Evolutionary conservation across 441 rosid species (phyloP), one percentile per base, ranked within the genome.

Genomic region (Populus hybrid): DNA sequence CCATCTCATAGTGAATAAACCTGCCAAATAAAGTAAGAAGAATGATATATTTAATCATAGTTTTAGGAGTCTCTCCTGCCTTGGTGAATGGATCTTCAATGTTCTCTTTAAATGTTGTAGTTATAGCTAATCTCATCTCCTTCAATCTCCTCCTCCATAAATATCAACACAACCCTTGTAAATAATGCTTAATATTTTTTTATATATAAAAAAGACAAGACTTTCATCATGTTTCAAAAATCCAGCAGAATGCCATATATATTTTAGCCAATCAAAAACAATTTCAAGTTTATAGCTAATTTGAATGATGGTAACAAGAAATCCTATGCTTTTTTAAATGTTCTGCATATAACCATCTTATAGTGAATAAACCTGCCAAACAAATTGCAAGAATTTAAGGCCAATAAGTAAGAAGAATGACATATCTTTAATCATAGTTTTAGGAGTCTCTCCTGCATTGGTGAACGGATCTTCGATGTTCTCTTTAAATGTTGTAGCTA

Each of bases 261-360:
- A 95, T 98, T 86, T 91, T 1, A 96, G 91, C 98, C 98, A 96
- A 84, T 94, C 93, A 73, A 94, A 87, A 76, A 79, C 81, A 73
- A 77, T 81, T 79, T 80, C 86, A 78, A 84, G 80, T 68, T 79
- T 64, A 64, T 72, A 74, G 75, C 79, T 77, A 70, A 78, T 71
- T 75, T 85, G 79, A 65, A 94, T 79, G 73, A 88, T 68, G 59
- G 88, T 85, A 74, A 92, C 91, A 2, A 93, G 83, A 83, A 89
- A 87, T 76, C 91, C 91, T 26, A 91, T 77, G 81, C 82, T 85
- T 79, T 87, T 83, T 96, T 98, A 94, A 73, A 86, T 88, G 68
- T 78, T 87, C 77, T 29, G 84, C 66, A 85, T 93, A 72, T 94
- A 93, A 82, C 99, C 98, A 83, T 89, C 98, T 80, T 80, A 87